Percentiles rank a stretch among this genome's conserved stretches.
Evolutionary conservation across 768 basidiomycete species (phyloP).

Genomic region (Amanita fuliginea): DNA sequence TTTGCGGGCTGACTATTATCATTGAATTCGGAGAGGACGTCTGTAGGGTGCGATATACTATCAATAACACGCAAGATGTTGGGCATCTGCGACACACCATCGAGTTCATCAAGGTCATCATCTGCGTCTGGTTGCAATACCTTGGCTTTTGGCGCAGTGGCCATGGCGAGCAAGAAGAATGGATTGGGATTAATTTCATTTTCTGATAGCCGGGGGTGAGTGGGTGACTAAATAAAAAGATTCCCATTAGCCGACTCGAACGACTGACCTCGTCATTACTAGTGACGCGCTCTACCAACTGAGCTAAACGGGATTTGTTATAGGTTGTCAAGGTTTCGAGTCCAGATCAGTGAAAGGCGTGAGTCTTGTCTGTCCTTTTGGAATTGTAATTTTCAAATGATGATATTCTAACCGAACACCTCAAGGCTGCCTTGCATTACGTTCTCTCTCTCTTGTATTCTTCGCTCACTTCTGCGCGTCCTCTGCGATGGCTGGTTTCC

Average conservation of each 20-base stretch:
- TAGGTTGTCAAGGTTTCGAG: no score
- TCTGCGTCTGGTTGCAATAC: conserved; percentile 16
- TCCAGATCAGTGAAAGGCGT: background rate
- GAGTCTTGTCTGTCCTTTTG: no score
- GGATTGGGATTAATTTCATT: background rate
- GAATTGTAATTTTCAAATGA: no score
- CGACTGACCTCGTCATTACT: conserved; percentile 64
- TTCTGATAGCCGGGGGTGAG: no score
- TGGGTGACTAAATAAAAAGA: background rate
- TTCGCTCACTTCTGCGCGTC: background rate
- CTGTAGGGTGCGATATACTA: conserved; percentile 13
- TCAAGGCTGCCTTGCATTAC: conserved; percentile 2
- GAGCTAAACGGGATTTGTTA: conserved; percentile 7
- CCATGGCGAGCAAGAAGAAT: background rate
- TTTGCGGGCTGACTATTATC: conserved; percentile 17
- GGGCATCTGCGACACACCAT: conserved; percentile 24
- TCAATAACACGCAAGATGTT: background rate
- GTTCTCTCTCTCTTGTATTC: background rate
- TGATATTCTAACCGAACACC: background rate
- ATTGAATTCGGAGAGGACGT: conserved; percentile 36
- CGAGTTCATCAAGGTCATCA: conserved; percentile 63
- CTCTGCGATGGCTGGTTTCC: conserved; percentile 40
- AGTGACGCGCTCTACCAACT: conserved; percentile 52
- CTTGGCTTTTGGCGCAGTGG: background rate
- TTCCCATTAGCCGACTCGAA: conserved; percentile 41